A percentile compares a stretch with the other conserved stretches of the same genome.
These are phyloP conservation scores for Lithospermum erythrorhizon DNA, from an alignment of 257 asterid species.

Conservation along the genomic window DNA sequence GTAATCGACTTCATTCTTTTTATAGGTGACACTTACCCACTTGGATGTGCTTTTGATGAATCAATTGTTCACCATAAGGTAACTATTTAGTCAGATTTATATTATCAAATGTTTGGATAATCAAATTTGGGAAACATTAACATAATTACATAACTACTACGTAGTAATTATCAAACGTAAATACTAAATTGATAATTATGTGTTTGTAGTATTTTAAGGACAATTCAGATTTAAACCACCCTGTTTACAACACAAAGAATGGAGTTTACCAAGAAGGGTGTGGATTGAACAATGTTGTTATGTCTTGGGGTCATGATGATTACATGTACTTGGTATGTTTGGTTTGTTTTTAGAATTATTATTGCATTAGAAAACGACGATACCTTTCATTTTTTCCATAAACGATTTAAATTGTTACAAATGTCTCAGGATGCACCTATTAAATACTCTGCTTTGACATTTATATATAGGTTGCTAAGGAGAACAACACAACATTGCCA, in stretches of 20 bases:
- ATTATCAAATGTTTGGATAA: too few relatives aligned
- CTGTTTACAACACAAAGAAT: conserved; percentile 16
- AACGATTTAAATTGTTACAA: too few relatives aligned
- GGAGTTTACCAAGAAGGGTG: conserved; percentile 19
- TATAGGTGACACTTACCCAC: conserved; percentile 33
- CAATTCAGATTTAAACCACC: conserved; percentile 22
- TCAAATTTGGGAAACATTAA: too few relatives aligned
- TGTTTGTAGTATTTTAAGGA: conserved; percentile 18
- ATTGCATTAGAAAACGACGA: neutral
- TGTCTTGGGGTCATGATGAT: conserved; percentile 38
- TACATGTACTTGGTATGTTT: conserved; percentile 27
- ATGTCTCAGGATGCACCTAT: too few relatives aligned
- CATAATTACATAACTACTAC: too few relatives aligned
- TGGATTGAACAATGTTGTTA: conserved; percentile 24
- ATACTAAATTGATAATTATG: neutral
- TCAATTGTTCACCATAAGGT: conserved; percentile 35
- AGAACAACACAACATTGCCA: conserved; percentile 42
- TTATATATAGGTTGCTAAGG: conserved; percentile 32
- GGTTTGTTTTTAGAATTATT: conserved; percentile 3
- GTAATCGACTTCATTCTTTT: neutral
- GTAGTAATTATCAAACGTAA: neutral
- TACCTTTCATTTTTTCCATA: too few relatives aligned
- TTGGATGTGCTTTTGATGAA: conserved; percentile 35
- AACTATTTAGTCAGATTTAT: neutral
- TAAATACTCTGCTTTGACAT: too few relatives aligned